A percentile compares a stretch with the other conserved stretches of the same genome.
These are phyloP conservation scores for Fusarium tjaetaba DNA, from an alignment of 2,329 filamentous ascomycete species.

Conservation along the genomic window DNA sequence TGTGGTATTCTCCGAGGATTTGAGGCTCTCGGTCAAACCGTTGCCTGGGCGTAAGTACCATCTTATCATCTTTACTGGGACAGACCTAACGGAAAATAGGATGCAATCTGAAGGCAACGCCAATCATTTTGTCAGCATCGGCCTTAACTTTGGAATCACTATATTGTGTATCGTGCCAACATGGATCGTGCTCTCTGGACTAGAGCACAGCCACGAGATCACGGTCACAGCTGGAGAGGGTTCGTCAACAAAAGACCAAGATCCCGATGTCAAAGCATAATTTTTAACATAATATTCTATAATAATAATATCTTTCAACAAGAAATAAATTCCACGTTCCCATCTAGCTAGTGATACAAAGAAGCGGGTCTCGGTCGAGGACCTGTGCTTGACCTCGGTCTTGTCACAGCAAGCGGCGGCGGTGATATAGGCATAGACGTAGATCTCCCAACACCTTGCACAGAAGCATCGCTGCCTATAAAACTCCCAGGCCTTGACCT, in stretches of 20 bases:
- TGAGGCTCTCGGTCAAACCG: conserved; percentile 13
- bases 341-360: neutral
- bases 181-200: conserved; percentile 10
- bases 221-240: neutral
- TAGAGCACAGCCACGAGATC: conserved; percentile 19
- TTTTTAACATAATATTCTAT: neutral
- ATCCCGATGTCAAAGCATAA: neutral
- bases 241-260: neutral
- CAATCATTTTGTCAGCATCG: conserved; percentile 20
- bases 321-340: accelerated
- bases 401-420: neutral
- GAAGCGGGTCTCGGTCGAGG: neutral
- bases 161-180: conserved; percentile 7
- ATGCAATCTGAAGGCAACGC: conserved; percentile 25
- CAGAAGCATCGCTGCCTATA: neutral
- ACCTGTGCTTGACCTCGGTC: neutral
- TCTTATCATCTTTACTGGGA: accelerated
- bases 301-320: conserved; percentile 14
- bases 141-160: conserved; percentile 15
- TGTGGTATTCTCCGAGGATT: conserved; percentile 20
- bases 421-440: conserved; percentile 5
- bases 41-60: conserved; percentile 19
- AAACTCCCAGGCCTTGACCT: conserved; percentile 3
- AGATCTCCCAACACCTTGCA: neutral
- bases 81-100: neutral